Evolutionary conservation across 208 protist genomes (phyloP).

Genomic region (Trypanosoma avium): DNA sequence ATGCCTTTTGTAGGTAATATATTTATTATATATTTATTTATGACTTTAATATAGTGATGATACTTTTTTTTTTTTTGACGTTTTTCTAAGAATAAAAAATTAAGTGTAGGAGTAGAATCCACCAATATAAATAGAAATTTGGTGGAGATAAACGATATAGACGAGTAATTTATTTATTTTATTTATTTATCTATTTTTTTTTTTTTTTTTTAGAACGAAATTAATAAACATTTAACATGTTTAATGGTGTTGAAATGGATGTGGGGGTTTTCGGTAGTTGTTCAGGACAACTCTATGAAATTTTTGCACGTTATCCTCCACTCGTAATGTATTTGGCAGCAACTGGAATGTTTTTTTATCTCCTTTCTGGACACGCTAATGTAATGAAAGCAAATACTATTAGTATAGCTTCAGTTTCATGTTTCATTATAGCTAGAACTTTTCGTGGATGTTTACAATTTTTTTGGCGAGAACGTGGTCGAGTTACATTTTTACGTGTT

Average conservation of each 20-base stretch:
- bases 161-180: no score
- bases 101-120: no score
- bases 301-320: conserved; percentile 5
- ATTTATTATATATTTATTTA: no score
- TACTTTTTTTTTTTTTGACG: no score
- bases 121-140: no score
- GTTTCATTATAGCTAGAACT: conserved; percentile 18
- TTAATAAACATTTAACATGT: not conserved
- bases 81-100: no score
- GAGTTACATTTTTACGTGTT: conserved; percentile 26
- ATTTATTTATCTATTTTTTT: no score
- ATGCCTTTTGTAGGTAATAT: no score
- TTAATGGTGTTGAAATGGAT: conserved; percentile 12
- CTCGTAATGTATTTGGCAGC: conserved; percentile 2
- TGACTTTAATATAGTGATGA: no score
- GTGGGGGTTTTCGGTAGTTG: conserved; percentile 26
- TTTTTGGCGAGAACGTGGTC: conserved; percentile 28
- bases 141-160: no score
- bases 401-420: not conserved
- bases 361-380: conserved; percentile 3
- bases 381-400: conserved; percentile 4
- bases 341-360: conserved; percentile 12
- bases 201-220: no score
- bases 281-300: not conserved
- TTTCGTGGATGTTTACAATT: conserved; percentile 21